phyloP scores from a whole-genome alignment of 2,329 filamentous ascomycete genomes.

The Penicillium corylophilum region DNA sequence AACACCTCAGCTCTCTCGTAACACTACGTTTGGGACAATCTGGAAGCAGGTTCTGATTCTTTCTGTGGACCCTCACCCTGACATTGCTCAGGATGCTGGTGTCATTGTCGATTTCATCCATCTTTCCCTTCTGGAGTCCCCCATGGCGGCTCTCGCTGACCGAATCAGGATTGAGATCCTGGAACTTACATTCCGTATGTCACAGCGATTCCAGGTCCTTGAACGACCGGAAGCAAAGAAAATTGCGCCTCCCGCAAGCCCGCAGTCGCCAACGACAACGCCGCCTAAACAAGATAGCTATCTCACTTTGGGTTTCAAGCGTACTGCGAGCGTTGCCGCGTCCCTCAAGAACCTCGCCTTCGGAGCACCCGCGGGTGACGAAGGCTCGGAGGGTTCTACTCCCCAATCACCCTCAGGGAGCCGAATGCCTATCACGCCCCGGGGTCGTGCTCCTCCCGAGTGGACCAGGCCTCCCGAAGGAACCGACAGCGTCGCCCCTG shows the following conservation, averaged over 20 bases:
- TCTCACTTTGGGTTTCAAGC: slow-evolving; percentile 58
- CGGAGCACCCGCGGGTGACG: slow-evolving; percentile 44
- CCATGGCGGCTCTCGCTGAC: slow-evolving; percentile 69
- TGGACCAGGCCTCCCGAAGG: slow-evolving; percentile 70
- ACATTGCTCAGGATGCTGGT: slow-evolving; percentile 81
- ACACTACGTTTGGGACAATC: slow-evolving; percentile 87
- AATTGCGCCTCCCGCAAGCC: slow-evolving; percentile 43
- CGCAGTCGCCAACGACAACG: slow-evolving; percentile 45
- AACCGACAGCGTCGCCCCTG: slow-evolving; percentile 64
- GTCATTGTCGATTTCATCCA: slow-evolving; percentile 86
- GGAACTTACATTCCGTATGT: slow-evolving; percentile 34
- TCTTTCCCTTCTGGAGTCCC: slow-evolving; percentile 72
- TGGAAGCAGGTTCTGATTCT: slow-evolving; percentile 93
- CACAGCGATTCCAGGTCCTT: slow-evolving; percentile 40
- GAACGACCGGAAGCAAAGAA: slow-evolving; percentile 38
- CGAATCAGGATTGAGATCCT: slow-evolving; percentile 66
- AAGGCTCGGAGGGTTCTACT: slow-evolving; percentile 29
- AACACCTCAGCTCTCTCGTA: slow-evolving; percentile 59
- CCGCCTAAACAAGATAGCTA: slow-evolving; percentile 60
- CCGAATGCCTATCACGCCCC: slow-evolving; percentile 43
- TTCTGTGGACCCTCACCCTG: slow-evolving; percentile 90
- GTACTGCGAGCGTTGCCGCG: slow-evolving; percentile 64
- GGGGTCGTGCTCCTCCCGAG: slow-evolving; percentile 56
- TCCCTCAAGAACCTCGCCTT: slow-evolving; percentile 63
- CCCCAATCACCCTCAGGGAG: slow-evolving; percentile 32